Conservation (phyloP, 805 yeast species). For the Candida methanosorbosa region DNA sequence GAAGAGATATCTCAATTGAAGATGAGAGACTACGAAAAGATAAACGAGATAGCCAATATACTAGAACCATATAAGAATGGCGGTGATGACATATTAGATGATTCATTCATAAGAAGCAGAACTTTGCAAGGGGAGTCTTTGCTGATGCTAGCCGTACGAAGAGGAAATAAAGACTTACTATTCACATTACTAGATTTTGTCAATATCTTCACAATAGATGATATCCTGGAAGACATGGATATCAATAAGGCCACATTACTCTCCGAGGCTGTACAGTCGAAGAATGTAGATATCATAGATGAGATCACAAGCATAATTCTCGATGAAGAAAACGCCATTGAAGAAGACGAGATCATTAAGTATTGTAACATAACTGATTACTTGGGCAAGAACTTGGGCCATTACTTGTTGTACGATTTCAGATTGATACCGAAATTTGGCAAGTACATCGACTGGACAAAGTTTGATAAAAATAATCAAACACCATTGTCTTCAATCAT, state of each 20-base stretch:
- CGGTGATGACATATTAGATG: slow-evolving; percentile 7
- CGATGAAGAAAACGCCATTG: slow-evolving; percentile 27
- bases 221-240: slow-evolving; percentile 54
- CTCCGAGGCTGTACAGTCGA: slow-evolving; percentile 51
- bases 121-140: slow-evolving; percentile 63
- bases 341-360: slow-evolving; percentile 30
- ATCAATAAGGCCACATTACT: slow-evolving; percentile 48
- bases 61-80: slow-evolving; percentile 7
- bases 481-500: slow-evolving; percentile 74
- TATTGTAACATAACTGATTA: slow-evolving; percentile 47
- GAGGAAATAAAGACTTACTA: slow-evolving; percentile 37
- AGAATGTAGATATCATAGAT: slow-evolving; percentile 35
- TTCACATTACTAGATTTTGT: slow-evolving; percentile 35
- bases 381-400: slow-evolving; percentile 58
- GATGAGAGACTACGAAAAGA: slow-evolving; percentile 7
- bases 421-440: slow-evolving; percentile 49
- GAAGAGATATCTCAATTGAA: slow-evolving; percentile 2
- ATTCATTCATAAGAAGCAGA: slow-evolving; percentile 27
- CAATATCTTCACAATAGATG: slow-evolving; percentile 52
- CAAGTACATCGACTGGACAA: slow-evolving; percentile 55
- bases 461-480: slow-evolving; percentile 54
- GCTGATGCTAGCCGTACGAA: slow-evolving; percentile 50
- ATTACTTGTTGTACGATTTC: slow-evolving; percentile 54
- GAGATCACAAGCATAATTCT: slow-evolving; percentile 37
- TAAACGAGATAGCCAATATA: slow-evolving; percentile 6